phyloP scores from a whole-genome alignment of 495 filamentous ascomycete species.

The Xylaria telfairii region DNA sequence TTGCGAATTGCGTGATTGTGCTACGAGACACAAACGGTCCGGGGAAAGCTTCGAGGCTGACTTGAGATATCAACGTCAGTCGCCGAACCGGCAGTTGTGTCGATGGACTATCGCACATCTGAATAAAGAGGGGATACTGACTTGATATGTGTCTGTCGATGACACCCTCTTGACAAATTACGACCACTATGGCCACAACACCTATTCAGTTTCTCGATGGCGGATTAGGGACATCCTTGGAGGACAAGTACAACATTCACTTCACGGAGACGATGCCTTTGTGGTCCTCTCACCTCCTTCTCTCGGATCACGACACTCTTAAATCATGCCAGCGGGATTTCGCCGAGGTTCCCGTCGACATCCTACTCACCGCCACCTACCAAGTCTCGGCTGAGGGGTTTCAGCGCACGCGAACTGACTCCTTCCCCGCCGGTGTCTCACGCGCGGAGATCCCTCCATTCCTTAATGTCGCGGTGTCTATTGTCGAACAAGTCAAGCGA shows the following conservation, averaged over 20 bases:
- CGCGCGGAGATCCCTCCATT: slow-evolving; percentile 33
- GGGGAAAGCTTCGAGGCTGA: neutral
- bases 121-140: neutral
- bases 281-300: slow-evolving; percentile 69
- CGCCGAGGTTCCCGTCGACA: slow-evolving; percentile 57
- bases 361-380: slow-evolving; percentile 70
- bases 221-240: slow-evolving; percentile 69
- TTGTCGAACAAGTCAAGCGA: slow-evolving; percentile 42
- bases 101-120: neutral
- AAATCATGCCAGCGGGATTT: slow-evolving; percentile 61
- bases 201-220: slow-evolving; percentile 65
- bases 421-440: slow-evolving; percentile 33
- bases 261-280: slow-evolving; percentile 62
- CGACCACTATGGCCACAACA: slow-evolving; percentile 11
- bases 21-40: neutral
- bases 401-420: slow-evolving; percentile 38
- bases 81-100: neutral
- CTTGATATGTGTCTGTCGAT: neutral
- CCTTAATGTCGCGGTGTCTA: slow-evolving; percentile 44
- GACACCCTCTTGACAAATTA: no score
- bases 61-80: neutral
- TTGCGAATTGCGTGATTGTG: neutral
- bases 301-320: slow-evolving; percentile 56
- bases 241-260: slow-evolving; percentile 55
- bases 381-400: slow-evolving; percentile 65